Percentiles rank a stretch among this genome's conserved stretches.
Evolutionary conservation across 169 alveolate species (phyloP).

Genomic region (Cryptosporidium felis): DNA sequence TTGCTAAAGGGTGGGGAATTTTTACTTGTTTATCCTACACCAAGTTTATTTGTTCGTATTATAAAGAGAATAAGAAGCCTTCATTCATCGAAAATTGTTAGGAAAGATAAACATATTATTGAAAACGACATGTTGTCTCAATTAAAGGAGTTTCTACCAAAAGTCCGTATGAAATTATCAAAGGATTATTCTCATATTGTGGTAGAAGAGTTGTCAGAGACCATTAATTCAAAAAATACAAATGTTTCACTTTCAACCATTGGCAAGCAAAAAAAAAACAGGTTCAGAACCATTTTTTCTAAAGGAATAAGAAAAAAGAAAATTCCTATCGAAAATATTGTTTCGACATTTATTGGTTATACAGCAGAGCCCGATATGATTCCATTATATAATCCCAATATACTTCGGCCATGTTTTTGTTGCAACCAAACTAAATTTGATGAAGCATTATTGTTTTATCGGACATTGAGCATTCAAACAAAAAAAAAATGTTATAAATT

Average conservation of each 20-base stretch:
- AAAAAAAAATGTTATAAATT: constrained; percentile 21
- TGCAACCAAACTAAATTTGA: constrained; percentile 17
- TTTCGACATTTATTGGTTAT: constrained; percentile 34
- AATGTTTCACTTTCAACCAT: not conserved
- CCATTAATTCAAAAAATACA: too few species aligned
- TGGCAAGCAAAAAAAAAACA: not conserved
- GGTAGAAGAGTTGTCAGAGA: not conserved
- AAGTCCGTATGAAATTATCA: constrained; percentile 19
- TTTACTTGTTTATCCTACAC: constrained; percentile 36
- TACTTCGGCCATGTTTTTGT: constrained; percentile 5
- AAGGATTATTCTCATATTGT: constrained; percentile 1
- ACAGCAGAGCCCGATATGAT: constrained; percentile 4
- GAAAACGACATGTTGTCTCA: not conserved
- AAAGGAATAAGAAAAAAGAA: constrained; percentile 1
- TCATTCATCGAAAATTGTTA: too few species aligned
- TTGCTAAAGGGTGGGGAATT: constrained; percentile 45
- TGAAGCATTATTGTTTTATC: constrained; percentile 2
- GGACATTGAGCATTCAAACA: constrained; percentile 33
- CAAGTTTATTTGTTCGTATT: constrained; percentile 1
- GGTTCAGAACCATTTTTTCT: not conserved
- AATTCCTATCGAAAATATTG: constrained; percentile 14
- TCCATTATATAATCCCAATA: constrained; percentile 14
- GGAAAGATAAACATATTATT: not conserved
- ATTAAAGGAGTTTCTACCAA: constrained; percentile 37
- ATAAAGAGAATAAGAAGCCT: not conserved